Evolutionary conservation across 345 rosid species (phyloP).

Genomic region (Ceriops zippeliana): DNA sequence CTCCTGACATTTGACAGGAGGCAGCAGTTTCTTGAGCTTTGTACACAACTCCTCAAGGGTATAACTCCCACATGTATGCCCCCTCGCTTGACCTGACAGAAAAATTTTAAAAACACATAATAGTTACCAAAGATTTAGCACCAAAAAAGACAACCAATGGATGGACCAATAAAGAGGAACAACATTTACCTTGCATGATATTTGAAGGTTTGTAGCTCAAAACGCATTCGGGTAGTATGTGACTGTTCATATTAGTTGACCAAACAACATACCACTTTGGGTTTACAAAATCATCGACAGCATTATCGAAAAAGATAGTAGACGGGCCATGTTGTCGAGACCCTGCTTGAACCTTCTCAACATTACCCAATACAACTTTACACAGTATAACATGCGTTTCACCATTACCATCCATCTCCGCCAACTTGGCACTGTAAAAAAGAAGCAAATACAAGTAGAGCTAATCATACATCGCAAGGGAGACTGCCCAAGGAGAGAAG

Average conservation of each 20-base stretch:
- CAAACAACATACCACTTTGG: constrained; percentile 45
- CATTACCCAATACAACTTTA: constrained; percentile 44
- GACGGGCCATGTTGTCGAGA: constrained; percentile 41
- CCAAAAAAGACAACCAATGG: too few relatives aligned
- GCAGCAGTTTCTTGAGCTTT: constrained; percentile 35
- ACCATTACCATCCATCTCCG: constrained; percentile 40
- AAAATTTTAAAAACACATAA: neutral
- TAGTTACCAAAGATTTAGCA: constrained; percentile 2
- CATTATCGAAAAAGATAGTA: constrained; percentile 32
- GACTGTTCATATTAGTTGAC: constrained; percentile 35
- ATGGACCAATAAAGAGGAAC: constrained; percentile 1
- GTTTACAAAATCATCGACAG: constrained; percentile 39
- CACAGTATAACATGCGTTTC: constrained; percentile 45
- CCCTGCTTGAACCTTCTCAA: constrained; percentile 39
- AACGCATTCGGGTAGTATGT: constrained; percentile 42
- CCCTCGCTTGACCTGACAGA: constrained; percentile 22
- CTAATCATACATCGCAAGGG: neutral
- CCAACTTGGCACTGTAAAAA: constrained; percentile 26
- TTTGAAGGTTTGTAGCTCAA: constrained; percentile 41
- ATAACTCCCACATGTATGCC: constrained; percentile 13
- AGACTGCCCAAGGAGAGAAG: too few relatives aligned
- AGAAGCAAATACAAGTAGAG: neutral
- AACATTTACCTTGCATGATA: constrained; percentile 22
- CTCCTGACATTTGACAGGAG: constrained; percentile 33
- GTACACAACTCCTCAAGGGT: constrained; percentile 27